Percentiles rank a stretch among this genome's conserved stretches.
Evolutionary conservation across 805 yeast species (phyloP).

Genomic region (Brettanomyces anomalus): DNA sequence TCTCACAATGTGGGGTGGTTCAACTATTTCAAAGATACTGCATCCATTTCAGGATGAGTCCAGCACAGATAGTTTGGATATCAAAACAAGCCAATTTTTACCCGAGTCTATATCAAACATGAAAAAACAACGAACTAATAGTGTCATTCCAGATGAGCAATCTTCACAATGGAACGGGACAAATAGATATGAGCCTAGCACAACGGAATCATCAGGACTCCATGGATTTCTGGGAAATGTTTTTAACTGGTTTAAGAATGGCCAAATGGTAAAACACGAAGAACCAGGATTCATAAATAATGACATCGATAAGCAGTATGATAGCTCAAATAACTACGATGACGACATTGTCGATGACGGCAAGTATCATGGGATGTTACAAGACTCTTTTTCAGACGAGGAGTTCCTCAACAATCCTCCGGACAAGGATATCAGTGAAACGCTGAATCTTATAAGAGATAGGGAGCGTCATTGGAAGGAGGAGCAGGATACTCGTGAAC

Average conservation of each 20-base stretch:
- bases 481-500: conserved; percentile 1
- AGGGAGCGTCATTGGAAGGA: conserved; percentile 1
- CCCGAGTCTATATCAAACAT: too few relatives aligned
- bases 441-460: background rate
- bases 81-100: background rate
- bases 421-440: conserved; percentile 1
- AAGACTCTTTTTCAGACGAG: background rate
- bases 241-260: background rate
- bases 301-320: background rate
- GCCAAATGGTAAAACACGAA: background rate
- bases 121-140: too few relatives aligned
- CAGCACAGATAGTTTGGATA: background rate
- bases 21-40: too few relatives aligned
- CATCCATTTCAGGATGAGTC: too few relatives aligned
- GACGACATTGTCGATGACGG: background rate
- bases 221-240: conserved; percentile 2
- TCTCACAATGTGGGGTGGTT: too few relatives aligned
- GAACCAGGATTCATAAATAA: background rate
- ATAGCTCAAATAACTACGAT: background rate
- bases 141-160: too few relatives aligned
- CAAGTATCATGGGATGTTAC: background rate
- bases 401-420: background rate
- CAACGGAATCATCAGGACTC: background rate
- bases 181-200: background rate
- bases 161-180: too few relatives aligned